phyloP scores from a whole-genome alignment of 225 moss, liverwort and hornwort species.

The Rhytidiadelphus loreus region DNA sequence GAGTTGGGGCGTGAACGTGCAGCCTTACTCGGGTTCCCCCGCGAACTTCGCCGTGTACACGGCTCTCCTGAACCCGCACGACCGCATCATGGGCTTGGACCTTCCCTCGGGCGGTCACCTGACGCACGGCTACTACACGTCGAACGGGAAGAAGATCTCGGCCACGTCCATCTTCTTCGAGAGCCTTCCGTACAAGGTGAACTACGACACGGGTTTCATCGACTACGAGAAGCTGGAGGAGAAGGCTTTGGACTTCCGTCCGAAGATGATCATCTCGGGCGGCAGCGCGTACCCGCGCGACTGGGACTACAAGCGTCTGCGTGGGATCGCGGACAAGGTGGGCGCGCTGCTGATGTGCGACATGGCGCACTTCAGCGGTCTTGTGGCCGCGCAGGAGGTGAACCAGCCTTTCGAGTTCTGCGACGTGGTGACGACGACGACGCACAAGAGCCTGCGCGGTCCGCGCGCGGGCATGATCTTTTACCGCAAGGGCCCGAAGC shows the following conservation, averaged over 20 bases:
- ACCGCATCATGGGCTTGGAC: constrained; percentile 60
- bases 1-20: constrained; percentile 63
- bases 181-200: constrained; percentile 95
- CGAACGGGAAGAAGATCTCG: constrained; percentile 91
- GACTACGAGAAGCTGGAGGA: constrained; percentile 94
- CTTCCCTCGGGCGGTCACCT: constrained; percentile 67
- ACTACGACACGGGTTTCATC: constrained; percentile 67
- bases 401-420: constrained; percentile 86
- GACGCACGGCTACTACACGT: constrained; percentile 88
- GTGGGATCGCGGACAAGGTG: constrained; percentile 66
- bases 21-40: constrained; percentile 55
- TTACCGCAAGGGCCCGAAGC: constrained; percentile 67
- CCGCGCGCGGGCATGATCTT: constrained; percentile 94
- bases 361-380: constrained; percentile 89
- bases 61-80: constrained; percentile 47
- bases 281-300: constrained; percentile 91
- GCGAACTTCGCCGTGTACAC: constrained; percentile 65
- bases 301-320: constrained; percentile 76
- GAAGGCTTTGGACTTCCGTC: constrained; percentile 91
- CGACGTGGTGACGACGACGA: constrained; percentile 88
- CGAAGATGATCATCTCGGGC: constrained; percentile 89
- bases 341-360: constrained; percentile 91
- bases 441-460: constrained; percentile 87
- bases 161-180: constrained; percentile 94
- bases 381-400: constrained; percentile 83